phyloP scores from a whole-genome alignment of 352 stramenopile genomes.

The Phytopythium cucurbitacearum region DNA sequence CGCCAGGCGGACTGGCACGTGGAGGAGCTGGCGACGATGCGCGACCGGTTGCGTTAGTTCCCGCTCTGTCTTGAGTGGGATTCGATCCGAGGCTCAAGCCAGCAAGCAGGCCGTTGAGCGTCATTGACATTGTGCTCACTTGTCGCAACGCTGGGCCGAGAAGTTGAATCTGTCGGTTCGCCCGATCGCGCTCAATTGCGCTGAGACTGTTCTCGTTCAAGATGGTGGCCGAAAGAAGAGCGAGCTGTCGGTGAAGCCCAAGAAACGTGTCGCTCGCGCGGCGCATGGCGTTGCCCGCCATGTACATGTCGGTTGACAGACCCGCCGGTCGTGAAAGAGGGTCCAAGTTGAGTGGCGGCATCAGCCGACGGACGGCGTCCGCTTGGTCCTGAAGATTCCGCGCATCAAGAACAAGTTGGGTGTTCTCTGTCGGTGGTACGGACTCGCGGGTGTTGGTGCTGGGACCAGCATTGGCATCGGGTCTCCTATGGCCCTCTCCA shows the following conservation, averaged over 20 bases:
- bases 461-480: background rate
- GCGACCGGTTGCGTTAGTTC: background rate
- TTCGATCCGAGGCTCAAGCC: slow-evolving; percentile 3
- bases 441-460: background rate
- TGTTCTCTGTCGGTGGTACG: background rate
- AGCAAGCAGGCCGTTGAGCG: background rate
- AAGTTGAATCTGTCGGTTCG: slow-evolving; percentile 17
- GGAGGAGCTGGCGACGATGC: background rate
- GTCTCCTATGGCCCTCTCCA: too few relatives aligned
- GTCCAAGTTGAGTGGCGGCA: slow-evolving; percentile 19
- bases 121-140: slow-evolving; percentile 7
- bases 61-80: background rate
- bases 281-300: slow-evolving; percentile 19
- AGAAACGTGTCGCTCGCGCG: slow-evolving; percentile 30
- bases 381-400: slow-evolving; percentile 12
- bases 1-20: background rate
- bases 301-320: slow-evolving; percentile 24
- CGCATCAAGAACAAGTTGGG: background rate
- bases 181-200: slow-evolving; percentile 12
- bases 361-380: slow-evolving; percentile 15
- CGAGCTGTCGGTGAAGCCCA: slow-evolving; percentile 28
- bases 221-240: slow-evolving; percentile 21
- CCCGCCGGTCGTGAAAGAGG: slow-evolving; percentile 14
- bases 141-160: slow-evolving; percentile 16
- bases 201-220: slow-evolving; percentile 20